Conservation (phyloP, 2,329 filamentous ascomycete genomes). For the Fusarium siculi region DNA sequence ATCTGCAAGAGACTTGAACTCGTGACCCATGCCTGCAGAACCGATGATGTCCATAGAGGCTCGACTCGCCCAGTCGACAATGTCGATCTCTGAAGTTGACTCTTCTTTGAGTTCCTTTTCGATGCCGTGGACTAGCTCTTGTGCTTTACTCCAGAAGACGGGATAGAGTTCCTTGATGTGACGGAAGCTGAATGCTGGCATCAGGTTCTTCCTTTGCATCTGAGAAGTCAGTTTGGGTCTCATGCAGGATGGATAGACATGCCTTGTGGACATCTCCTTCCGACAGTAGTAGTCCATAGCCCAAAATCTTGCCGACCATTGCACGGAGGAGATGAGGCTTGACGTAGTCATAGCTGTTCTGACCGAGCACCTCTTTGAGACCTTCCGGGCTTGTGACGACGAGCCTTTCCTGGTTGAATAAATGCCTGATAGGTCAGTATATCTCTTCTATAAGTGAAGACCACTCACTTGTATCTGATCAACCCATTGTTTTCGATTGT, state of each 20-base stretch:
- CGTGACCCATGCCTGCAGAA: constrained; percentile 47
- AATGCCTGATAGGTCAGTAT: constrained; percentile 1
- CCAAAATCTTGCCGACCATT: constrained; percentile 30
- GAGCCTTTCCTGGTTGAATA: constrained; percentile 32
- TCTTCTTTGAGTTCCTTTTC: neutral
- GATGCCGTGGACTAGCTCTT: constrained; percentile 10
- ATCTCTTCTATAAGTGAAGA: accelerated
- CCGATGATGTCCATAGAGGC: constrained; percentile 51
- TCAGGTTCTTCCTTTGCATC: constrained; percentile 33
- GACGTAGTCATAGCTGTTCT: constrained; percentile 29
- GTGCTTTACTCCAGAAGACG: constrained; percentile 27
- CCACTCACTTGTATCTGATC: constrained; percentile 13
- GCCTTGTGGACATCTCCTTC: constrained; percentile 33
- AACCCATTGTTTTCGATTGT: constrained; percentile 35
- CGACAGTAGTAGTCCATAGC: constrained; percentile 4
- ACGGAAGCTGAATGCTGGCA: constrained; percentile 36
- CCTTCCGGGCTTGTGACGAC: constrained; percentile 20
- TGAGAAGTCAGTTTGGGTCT: neutral
- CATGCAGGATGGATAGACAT: accelerated
- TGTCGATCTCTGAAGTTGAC: neutral
- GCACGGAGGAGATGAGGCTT: constrained; percentile 30
- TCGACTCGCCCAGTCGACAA: constrained; percentile 32
- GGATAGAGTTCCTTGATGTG: constrained; percentile 33
- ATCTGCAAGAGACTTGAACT: constrained; percentile 48
- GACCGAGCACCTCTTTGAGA: constrained; percentile 23